Evolutionary conservation across 768 basidiomycete genomes (phyloP), one percentile per base, ranked within the genome.

Genomic region (Termitomyces sp.): DNA sequence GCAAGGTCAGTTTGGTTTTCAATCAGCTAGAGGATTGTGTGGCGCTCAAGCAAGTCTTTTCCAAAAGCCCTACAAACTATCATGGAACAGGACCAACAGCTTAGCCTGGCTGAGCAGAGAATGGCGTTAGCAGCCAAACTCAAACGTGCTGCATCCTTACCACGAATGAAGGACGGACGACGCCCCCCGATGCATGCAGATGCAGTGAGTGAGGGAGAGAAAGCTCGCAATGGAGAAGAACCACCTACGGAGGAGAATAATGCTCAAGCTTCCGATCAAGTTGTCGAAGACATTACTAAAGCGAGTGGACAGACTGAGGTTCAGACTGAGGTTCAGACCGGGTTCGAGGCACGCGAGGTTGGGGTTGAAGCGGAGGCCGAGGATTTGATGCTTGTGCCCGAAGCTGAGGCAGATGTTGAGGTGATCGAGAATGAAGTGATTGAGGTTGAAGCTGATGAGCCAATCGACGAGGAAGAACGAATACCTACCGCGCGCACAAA

Each of bases 101-200:
- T 71, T 25, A 74, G 75, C 44, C 72, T 71, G 59, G 76, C 76
- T 53, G 89, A 94, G 68, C 88, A 94, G 70, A 86, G 94, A 56
- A 90, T 91, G 66, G 82, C 84, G 52, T 90, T 93, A 11, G 88
- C 96, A 44, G 91, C 91, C 42, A 94, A 87, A 73, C 83, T 97
- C 60, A 94, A 89, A 73, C 85, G 94, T 62, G 94, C 94, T 40
- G 91, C 93, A 52, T 95, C 93, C 15, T 71, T 96, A 27, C 94
- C 94, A 35, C 80, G 94, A 57, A 91, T 91, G 86, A 93, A 93
- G 68, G 89, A 93, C 68, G 93, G 93, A 7, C 75, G 93, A 52
- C 78, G 94, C 40, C 93, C 92, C 0, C 90, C 87, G 45, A 91
- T 91, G 89, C 90, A 89, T 64, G 76, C 82, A 60, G 89, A 90